A percentile compares a stretch with the other conserved stretches of the same genome.
These are phyloP conservation scores for Boletus subcaerulescens DNA, from an alignment of 768 basidiomycete genomes.

Conservation along the genomic window DNA sequence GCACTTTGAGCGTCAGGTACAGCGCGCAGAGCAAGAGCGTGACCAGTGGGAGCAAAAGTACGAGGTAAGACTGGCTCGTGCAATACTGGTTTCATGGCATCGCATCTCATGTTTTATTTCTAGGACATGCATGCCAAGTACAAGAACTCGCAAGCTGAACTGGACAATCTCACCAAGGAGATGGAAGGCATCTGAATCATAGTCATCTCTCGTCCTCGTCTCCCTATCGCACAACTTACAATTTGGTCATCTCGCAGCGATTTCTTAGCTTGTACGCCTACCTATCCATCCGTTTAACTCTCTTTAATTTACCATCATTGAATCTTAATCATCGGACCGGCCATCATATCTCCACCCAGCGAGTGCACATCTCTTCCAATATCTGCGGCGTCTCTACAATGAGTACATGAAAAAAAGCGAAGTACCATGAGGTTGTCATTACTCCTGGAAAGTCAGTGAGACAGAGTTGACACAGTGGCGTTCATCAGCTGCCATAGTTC, in stretches of 20 bases:
- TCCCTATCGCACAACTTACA: conserved; percentile 2
- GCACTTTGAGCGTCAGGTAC: conserved; percentile 92
- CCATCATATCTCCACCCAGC: not conserved
- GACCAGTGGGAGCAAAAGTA: conserved; percentile 93
- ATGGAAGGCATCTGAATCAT: conserved; percentile 66
- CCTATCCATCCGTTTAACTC: conserved; percentile 13
- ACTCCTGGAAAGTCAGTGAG: conserved; percentile 69
- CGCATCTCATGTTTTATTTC: conserved; percentile 5
- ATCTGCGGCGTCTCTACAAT: not conserved
- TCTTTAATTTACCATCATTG: conserved; percentile 22
- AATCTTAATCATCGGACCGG: conserved; percentile 2
- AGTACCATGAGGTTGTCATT: conserved; percentile 4
- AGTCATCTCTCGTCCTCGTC: conserved; percentile 1
- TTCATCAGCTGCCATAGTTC: conserved; percentile 57
- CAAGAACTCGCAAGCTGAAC: conserved; percentile 68
- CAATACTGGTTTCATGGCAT: not conserved
- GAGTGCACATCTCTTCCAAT: too few relatives aligned
- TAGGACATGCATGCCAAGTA: conserved; percentile 75
- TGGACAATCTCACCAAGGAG: conserved; percentile 75
- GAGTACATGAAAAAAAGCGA: not conserved
- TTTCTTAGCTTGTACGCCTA: conserved; percentile 23
- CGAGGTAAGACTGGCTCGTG: conserved; percentile 58
- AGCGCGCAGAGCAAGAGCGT: conserved; percentile 84
- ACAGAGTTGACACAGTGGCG: conserved; percentile 90
- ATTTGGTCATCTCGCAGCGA: conserved; percentile 13